Evolutionary conservation across 352 stramenopile species (phyloP), one percentile per base, ranked within the genome.

Genomic region (Pythium myriotylum): DNA sequence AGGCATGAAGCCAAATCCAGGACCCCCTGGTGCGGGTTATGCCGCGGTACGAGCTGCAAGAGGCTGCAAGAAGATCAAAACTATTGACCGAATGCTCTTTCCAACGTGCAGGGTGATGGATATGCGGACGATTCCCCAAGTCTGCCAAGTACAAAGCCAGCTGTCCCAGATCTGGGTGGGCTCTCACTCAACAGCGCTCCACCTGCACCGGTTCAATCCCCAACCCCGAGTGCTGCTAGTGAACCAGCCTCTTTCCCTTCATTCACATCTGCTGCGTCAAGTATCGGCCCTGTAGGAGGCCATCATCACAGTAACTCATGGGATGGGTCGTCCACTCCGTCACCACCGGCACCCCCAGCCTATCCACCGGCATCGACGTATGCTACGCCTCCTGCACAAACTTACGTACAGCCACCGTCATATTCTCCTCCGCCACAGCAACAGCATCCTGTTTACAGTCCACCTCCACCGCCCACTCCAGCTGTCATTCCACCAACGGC

Each of bases 1-100:
- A 65, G 94, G 95, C 20, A 77, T 80, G 41, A 66, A 76, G 13
- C 89, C 90, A 1, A 87, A 74, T 2, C 89, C 95, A 27, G 93
- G 94, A 17, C 89, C 84, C 22, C 85, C 82, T 13, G 76, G 81
- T 29, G 71, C 39, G 9, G 55, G 56, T 6, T 65, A 65, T 29
- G 35, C 49, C 4, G 57, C 55, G 2, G 63, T 70, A 42, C 9
- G 63, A 58, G n/a, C 12, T 9, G 17, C 37, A 23, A 17, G 29
- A 4, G 9, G 19, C 13, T 4, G 3, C 16, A 19, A 33, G 13
- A 43, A 43, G 8, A 16, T 14, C 37, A 43, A 14, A n/a, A 6
- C 13, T 43, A 14, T 43, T 43, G 4, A 16, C n/a, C 13, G 13
- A 20, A 6, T n/a, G 37, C n/a, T 14, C 4, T 43, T 17, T 43